Conservation (phyloP, 78 protist genomes). For the Dictyostelium brefeldianum region DNA sequence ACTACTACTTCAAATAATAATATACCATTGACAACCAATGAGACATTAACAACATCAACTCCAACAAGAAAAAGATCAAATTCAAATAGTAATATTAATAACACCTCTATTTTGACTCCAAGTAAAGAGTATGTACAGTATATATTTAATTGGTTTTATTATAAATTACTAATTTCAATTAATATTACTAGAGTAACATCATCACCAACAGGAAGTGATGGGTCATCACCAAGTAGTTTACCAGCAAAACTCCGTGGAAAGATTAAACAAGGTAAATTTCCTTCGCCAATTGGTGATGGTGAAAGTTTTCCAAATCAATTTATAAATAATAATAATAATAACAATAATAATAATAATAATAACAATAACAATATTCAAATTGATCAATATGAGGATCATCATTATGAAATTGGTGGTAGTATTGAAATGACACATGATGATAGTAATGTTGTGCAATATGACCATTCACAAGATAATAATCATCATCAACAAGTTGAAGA, state of each 20-base stretch:
- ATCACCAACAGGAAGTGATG: neutral
- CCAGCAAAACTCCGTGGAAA: constrained; percentile 58
- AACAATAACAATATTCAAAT: neutral
- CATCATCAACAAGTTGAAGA: neutral
- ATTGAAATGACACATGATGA: neutral
- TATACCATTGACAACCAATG: constrained; percentile 9
- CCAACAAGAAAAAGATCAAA: constrained; percentile 31
- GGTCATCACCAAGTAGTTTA: constrained; percentile 19
- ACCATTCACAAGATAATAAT: neutral
- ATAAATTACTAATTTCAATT: neutral
- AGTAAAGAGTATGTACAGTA: neutral
- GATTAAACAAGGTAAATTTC: neutral
- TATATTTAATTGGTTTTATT: too few relatives aligned
- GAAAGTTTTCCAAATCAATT: neutral
- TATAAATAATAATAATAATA: neutral
- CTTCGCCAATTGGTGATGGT: neutral
- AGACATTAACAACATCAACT: neutral
- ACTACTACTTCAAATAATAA: neutral
- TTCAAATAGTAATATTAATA: neutral
- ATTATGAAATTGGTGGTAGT: neutral
- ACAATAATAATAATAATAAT: neutral
- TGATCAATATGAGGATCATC: too few relatives aligned
- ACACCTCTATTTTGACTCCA: neutral
- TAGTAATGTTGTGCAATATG: neutral
- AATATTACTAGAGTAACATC: neutral